These are phyloP conservation scores for Termitomyces sp. DNA, from an alignment of 768 basidiomycete genomes.

Conservation along the genomic window DNA sequence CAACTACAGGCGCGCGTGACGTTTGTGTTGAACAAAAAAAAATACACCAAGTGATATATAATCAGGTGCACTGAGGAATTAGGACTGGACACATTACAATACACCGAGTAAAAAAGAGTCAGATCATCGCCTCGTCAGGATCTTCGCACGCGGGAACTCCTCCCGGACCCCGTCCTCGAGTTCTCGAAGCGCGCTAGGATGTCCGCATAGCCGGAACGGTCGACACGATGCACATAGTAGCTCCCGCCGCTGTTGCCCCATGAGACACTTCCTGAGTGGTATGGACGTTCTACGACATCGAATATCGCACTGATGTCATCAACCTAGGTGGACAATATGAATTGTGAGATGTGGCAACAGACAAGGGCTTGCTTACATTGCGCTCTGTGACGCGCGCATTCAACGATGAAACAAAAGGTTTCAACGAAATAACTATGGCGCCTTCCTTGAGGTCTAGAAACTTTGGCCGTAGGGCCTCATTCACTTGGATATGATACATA, in stretches of 20 bases:
- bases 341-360: neutral
- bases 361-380: constrained; percentile 48
- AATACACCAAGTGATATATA: neutral
- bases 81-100: neutral
- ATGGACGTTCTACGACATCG: constrained; percentile 64
- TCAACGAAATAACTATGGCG: constrained; percentile 83
- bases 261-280: constrained; percentile 73
- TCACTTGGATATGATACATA: constrained; percentile 48
- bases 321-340: constrained; percentile 34
- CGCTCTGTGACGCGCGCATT: constrained; percentile 80
- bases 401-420: constrained; percentile 74
- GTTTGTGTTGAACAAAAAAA: neutral
- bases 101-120: neutral
- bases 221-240: constrained; percentile 77
- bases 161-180: constrained; percentile 28
- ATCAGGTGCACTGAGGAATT: neutral
- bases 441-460: constrained; percentile 95
- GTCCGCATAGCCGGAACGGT: constrained; percentile 65
- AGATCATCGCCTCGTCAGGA: constrained; percentile 7
- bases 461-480: constrained; percentile 80
- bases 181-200: constrained; percentile 57
- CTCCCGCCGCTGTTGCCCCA: constrained; percentile 73
- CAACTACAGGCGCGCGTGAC: too few species aligned
- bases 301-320: constrained; percentile 83
- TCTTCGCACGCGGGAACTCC: constrained; percentile 28